Percentiles rank a stretch among this genome's conserved stretches.
These are phyloP conservation scores for Fallopia convolvulus DNA, from an alignment of 148 eudicot genomes.

Conservation along the genomic window DNA sequence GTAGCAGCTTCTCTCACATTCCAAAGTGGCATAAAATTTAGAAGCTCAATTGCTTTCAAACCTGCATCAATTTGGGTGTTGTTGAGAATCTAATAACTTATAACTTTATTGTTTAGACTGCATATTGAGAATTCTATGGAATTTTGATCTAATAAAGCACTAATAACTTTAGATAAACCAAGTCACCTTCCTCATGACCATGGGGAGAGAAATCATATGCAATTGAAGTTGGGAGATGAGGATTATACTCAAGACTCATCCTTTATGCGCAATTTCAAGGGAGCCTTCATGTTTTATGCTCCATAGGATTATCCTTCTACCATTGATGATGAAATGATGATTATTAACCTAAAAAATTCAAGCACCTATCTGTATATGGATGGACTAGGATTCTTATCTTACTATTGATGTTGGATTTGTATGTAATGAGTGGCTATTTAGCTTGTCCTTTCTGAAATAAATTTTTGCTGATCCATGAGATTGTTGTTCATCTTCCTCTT, in stretches of 20 bases:
- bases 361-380: background rate
- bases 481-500: constrained; percentile 32
- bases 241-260: background rate
- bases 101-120: background rate
- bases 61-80: constrained; percentile 7
- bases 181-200: background rate
- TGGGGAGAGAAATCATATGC: constrained; percentile 6
- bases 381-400: background rate
- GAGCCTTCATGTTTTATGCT: background rate
- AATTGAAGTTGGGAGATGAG: background rate
- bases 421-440: background rate
- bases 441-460: background rate
- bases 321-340: background rate
- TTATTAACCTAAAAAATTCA: background rate
- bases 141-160: too few species aligned
- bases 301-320: background rate
- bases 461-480: background rate
- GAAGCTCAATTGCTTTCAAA: background rate
- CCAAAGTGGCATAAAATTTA: background rate
- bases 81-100: background rate
- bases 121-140: background rate
- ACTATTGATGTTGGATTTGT: background rate
- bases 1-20: background rate
- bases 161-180: background rate
- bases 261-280: background rate